Percentiles rank a stretch among this genome's conserved stretches.
phyloP scores from a whole-genome alignment of 768 basidiomycete genomes.

The Lenzites betulinus region DNA sequence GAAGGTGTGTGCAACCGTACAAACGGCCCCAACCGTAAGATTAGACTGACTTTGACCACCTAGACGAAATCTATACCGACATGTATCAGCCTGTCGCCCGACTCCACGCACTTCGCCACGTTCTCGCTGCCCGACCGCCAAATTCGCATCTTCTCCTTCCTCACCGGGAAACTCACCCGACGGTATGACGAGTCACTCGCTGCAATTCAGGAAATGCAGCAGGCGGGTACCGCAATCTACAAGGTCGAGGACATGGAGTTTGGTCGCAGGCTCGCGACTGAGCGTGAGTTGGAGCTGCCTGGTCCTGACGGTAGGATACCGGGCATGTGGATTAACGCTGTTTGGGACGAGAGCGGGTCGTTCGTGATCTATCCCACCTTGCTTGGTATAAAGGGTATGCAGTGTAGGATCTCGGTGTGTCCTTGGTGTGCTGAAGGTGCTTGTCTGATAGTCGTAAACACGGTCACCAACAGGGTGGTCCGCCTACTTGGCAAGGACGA shows the following conservation, averaged over 20 bases:
- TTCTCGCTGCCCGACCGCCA: conserved; percentile 94
- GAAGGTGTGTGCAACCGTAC: conserved; percentile 57
- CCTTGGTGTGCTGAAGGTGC: conserved; percentile 1
- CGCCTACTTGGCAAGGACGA: conserved; percentile 93
- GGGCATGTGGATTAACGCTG: conserved; percentile 81
- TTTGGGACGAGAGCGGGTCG: conserved; percentile 98
- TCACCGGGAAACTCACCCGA: conserved; percentile 84
- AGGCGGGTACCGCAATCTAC: conserved; percentile 91
- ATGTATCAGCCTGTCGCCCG: conserved; percentile 88
- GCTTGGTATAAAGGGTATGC: conserved; percentile 90
- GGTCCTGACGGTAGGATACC: conserved; percentile 72
- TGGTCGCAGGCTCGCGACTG: conserved; percentile 90
- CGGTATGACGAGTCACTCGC: conserved; percentile 94
- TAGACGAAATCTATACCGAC: conserved; percentile 92
- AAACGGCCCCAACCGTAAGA: neutral
- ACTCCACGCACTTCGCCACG: conserved; percentile 86
- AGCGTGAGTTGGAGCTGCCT: conserved; percentile 86
- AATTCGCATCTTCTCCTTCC: conserved; percentile 91
- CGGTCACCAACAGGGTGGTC: conserved; percentile 88
- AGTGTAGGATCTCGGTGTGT: neutral
- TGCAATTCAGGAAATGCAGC: conserved; percentile 98
- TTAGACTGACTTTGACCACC: neutral
- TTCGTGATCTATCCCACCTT: conserved; percentile 94
- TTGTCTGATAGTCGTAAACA: conserved; percentile 76
- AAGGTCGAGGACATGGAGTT: conserved; percentile 99